Evolutionary conservation across 345 rosid genomes (phyloP).

Genomic region (Chamaenerion angustifolium): DNA sequence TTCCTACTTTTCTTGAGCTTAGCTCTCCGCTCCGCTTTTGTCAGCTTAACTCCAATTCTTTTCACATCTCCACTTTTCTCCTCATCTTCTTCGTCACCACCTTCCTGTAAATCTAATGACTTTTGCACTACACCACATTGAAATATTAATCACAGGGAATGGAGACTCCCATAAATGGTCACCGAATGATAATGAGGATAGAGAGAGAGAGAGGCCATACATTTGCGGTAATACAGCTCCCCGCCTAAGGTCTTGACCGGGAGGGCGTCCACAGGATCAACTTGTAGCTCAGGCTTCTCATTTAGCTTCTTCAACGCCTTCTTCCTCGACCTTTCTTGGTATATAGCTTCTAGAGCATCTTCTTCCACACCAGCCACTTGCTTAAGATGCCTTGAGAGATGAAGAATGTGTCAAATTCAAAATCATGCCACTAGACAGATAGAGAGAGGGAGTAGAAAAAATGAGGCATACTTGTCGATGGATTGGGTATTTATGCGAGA

Average conservation of each 20-base stretch:
- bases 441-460: not conserved
- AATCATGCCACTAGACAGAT: not conserved
- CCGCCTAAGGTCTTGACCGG: slow-evolving; percentile 85
- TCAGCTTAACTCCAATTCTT: slow-evolving; percentile 26
- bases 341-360: slow-evolving; percentile 60
- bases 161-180: not conserved
- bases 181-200: not conserved
- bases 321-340: slow-evolving; percentile 45
- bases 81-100: slow-evolving; percentile 12
- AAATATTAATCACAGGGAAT: slow-evolving; percentile 2
- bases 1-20: slow-evolving; percentile 64
- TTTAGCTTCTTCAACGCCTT: slow-evolving; percentile 26
- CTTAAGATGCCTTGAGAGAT: slow-evolving; percentile 43
- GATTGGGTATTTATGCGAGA: slow-evolving; percentile 49
- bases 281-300: slow-evolving; percentile 20
- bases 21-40: slow-evolving; percentile 69
- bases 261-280: slow-evolving; percentile 69
- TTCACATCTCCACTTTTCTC: slow-evolving; percentile 18
- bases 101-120: slow-evolving; percentile 12
- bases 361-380: slow-evolving; percentile 46
- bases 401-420: not conserved
- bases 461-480: slow-evolving; percentile 31
- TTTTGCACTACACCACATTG: slow-evolving; percentile 23
- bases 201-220: slow-evolving; percentile 15
- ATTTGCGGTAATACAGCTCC: slow-evolving; percentile 40